Conservation (phyloP, 2,329 filamentous ascomycete species). For the Pleoardoris graminearum region DNA sequence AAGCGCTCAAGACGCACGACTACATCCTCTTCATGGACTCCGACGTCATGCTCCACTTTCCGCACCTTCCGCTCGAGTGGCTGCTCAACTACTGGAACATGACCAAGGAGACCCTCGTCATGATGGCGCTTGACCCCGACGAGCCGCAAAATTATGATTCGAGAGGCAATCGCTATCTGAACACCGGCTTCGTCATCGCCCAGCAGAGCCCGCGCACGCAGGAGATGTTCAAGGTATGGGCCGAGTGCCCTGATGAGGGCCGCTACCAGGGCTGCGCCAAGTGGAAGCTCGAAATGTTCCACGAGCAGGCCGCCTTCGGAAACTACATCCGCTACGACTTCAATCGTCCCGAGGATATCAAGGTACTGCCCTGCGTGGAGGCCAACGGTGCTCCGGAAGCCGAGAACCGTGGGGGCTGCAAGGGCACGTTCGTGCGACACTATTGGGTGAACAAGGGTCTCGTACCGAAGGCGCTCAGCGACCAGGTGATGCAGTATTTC, state of each 20-base stretch:
- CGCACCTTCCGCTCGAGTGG: constrained; percentile 55
- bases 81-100: constrained; percentile 57
- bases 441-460: constrained; percentile 45
- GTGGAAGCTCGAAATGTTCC: constrained; percentile 43
- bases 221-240: constrained; percentile 46
- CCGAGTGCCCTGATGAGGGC: constrained; percentile 41
- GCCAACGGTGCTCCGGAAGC: constrained; percentile 45
- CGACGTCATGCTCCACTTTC: constrained; percentile 54
- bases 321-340: constrained; percentile 47
- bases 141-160: constrained; percentile 49
- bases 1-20: constrained; percentile 46
- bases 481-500: constrained; percentile 45
- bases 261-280: constrained; percentile 41
- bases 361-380: constrained; percentile 44
- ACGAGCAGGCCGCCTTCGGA: constrained; percentile 46
- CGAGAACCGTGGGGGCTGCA: constrained; percentile 39
- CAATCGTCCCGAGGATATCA: constrained; percentile 42
- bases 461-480: constrained; percentile 36
- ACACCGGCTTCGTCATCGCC: constrained; percentile 52
- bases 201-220: constrained; percentile 45
- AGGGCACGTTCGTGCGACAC: constrained; percentile 45
- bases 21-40: constrained; percentile 56
- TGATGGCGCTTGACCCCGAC: constrained; percentile 53
- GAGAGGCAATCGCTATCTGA: constrained; percentile 47
- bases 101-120: constrained; percentile 49